These are phyloP conservation scores for Beta lomatogona DNA, from an alignment of 179 eudicot genomes.

Conservation along the genomic window DNA sequence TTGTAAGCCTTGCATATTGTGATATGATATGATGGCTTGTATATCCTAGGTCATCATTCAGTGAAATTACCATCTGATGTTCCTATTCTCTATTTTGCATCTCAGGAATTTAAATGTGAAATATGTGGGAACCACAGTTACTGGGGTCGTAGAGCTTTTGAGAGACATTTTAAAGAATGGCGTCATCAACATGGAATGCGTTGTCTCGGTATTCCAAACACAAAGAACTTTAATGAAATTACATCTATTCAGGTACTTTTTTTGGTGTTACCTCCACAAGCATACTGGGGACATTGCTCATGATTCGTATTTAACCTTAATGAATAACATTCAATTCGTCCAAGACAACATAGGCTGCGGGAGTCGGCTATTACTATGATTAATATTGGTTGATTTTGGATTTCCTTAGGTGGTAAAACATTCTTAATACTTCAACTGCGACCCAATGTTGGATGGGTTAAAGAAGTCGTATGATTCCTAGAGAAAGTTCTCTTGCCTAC, in stretches of 20 bases:
- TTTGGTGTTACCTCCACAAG: neutral
- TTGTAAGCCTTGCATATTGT: neutral
- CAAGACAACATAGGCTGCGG: neutral
- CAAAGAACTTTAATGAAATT: constrained; percentile 95
- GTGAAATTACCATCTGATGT: neutral
- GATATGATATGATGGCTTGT: neutral
- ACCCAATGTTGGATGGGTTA: neutral
- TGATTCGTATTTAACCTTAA: neutral
- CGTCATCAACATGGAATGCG: constrained; percentile 99
- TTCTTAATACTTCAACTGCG: neutral
- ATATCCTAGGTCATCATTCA: neutral
- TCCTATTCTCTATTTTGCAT: neutral
- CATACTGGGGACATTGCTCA: neutral
- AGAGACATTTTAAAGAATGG: constrained; percentile 97
- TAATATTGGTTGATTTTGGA: no score
- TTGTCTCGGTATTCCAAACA: constrained; percentile 97
- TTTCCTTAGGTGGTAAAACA: neutral
- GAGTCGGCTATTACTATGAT: neutral
- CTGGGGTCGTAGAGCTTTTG: constrained; percentile 99
- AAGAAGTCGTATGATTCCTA: neutral
- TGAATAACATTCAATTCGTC: neutral
- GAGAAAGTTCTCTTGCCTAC: neutral
- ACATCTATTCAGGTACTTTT: constrained; percentile 78
- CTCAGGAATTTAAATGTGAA: constrained; percentile 97
- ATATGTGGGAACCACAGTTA: constrained; percentile 97